Base-by-base conservation (phyloP, 768 basidiomycete species). In the Kwoniella pini region DNA sequence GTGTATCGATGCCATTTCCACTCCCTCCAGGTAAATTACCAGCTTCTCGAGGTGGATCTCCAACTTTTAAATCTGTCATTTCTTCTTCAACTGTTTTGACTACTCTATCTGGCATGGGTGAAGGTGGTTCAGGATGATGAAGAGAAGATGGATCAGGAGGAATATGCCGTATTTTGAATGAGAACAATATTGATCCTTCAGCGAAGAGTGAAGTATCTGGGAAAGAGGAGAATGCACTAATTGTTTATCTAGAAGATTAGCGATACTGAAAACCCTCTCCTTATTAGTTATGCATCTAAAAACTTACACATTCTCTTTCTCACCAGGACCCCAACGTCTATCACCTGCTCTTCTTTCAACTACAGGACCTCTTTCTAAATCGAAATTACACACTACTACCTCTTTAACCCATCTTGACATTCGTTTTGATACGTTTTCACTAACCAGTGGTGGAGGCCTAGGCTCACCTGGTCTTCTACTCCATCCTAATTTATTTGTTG, bases 181-280 rank as follows among this genome's bases (percentile, higher is more conserved):
- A 91, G 77, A 95, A 91, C 1, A 83, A 82, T 71, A 90, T 86
- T 0, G 86, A 85, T 5, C 91, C 91, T 73, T 94, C 87, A 45
- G 89, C 86, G 58, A 91, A 91, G 56, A 90, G 86, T 1, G 86
- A 79, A 0, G 91, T 91, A 72, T 97, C 93, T 0, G 93, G 93
- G 70, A 97, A 92, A 0, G 91, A 86, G 6, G 89, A 90, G 76
- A 97, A 97, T 1, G 92, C 90, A 56, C 93, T 96, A 64, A 27
- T 15, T 26, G 24, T 22, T 11, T 36, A 12, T 27, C 7, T 26
- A 12, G 36, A 28, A 21, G 15, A 50, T 27, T 13, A n/a, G n/a
- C n/a, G n/a, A n/a, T n/a, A n/a, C n/a, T n/a, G n/a, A n/a, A n/a
- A n/a, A n/a, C n/a, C n/a, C n/a, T n/a, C n/a, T n/a, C n/a, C n/a